phyloP scores from a whole-genome alignment of 2,329 filamentous ascomycete species.

The Nemania bipapillata region DNA sequence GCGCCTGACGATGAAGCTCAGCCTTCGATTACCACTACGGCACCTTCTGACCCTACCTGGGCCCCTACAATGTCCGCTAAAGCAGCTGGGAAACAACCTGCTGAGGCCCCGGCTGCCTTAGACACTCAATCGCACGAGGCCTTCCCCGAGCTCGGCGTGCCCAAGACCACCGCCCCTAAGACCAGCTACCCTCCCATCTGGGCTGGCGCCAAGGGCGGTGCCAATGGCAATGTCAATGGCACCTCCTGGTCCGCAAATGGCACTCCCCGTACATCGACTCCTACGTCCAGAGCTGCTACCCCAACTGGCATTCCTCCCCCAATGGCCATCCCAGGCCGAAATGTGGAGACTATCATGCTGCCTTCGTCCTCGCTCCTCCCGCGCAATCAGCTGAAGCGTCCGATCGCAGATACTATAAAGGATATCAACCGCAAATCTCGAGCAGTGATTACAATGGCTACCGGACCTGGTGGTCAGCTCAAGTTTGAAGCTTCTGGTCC shows the following conservation, averaged over 20 bases:
- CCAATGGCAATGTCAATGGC: slow-evolving; percentile 65
- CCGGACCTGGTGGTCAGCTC: slow-evolving; percentile 75
- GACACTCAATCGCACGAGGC: slow-evolving; percentile 90
- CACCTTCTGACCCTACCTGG: slow-evolving; percentile 58
- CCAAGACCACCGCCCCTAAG: slow-evolving; percentile 69
- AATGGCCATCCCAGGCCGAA: slow-evolving; percentile 83
- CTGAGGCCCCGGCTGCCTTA: slow-evolving; percentile 63
- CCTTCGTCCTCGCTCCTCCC: slow-evolving; percentile 80
- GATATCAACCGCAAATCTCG: slow-evolving; percentile 94
- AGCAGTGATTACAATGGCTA: slow-evolving; percentile 81
- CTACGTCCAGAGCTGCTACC: slow-evolving; percentile 68
- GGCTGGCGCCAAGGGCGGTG: slow-evolving; percentile 74
- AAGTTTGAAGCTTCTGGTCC: slow-evolving; percentile 88
- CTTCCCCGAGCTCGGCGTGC: slow-evolving; percentile 87
- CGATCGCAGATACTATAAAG: slow-evolving; percentile 83
- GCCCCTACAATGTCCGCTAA: slow-evolving; percentile 67
- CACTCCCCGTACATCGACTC: slow-evolving; percentile 70
- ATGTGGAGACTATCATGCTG: slow-evolving; percentile 79
- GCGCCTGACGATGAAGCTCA: slow-evolving; percentile 80
- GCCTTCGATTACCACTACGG: slow-evolving; percentile 63
- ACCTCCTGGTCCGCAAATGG: slow-evolving; percentile 62
- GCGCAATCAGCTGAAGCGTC: slow-evolving; percentile 81
- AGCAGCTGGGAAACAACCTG: slow-evolving; percentile 75
- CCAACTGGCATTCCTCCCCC: slow-evolving; percentile 61
- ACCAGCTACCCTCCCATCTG: slow-evolving; percentile 77